Evolutionary conservation across 1,139 yeast species (phyloP), one percentile per base, ranked within the genome.

Genomic region (Candida sanyaensis): DNA sequence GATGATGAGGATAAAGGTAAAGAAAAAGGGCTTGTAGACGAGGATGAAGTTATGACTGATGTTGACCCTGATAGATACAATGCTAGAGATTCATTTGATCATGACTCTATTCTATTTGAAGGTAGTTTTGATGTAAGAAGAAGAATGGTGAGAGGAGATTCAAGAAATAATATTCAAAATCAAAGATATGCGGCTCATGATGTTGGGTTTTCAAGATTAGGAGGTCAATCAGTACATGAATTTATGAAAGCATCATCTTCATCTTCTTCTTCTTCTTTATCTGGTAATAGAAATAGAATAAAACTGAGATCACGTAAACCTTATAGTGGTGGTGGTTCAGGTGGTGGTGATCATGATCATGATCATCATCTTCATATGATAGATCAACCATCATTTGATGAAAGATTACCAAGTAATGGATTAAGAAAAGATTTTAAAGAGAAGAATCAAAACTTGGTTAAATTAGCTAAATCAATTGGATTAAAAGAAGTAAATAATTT

Each of bases 401-500:
- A 23, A 26, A 24, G 37, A 33, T 9, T 32, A 13, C 31, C 12
- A 8, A 31, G 31, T 21, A 24, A 17, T 36, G 39, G 36, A 4
- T 23, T 33, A n/a, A 37, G 12, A 6, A 27, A 34, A 28, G 53
- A 50, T 9, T 5, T 28, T 9, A 48, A 40, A 37, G 41, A 47
- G 7, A 46, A 43, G 42, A 37, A 44, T 36, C 40, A 43, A 11
- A 37, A 42, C 12, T 42, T 50, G 13, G 42, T 45, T 17, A 37
- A 44, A 40, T 43, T 51, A 34, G 47, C 53, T 8, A 48, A 43
- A 27, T 32, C 45, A 24, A 48, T 55, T 26, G 55, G 57, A 10
- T 46, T 54, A 26, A 40, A 51, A 12, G 61, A 57, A 36, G 43
- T 61, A 5, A 55, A 55, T 41, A 59, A 59, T n/a, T 54, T 61